phyloP scores from a whole-genome alignment of 176 grass and related monocot species.

The Phoenix dactylifera region DNA sequence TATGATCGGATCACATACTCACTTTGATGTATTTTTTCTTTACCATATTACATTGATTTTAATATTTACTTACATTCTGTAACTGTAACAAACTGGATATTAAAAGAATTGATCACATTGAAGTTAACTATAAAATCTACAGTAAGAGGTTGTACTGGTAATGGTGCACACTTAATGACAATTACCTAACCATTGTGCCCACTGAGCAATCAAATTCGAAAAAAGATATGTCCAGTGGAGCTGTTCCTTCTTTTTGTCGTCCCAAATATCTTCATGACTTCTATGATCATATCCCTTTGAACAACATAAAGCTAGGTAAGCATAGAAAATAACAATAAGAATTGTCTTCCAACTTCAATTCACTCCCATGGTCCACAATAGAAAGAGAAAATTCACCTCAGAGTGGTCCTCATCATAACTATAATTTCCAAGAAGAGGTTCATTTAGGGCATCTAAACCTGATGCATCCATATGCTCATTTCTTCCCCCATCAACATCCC shows the following conservation, averaged over 20 bases:
- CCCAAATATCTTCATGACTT: slow-evolving; percentile 37
- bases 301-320: slow-evolving; percentile 5
- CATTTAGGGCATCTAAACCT: slow-evolving; percentile 37
- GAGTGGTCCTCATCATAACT: slow-evolving; percentile 15
- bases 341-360: slow-evolving; percentile 6
- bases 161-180: background rate
- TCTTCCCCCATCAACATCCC: slow-evolving; percentile 56
- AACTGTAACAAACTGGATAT: no score
- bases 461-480: slow-evolving; percentile 53
- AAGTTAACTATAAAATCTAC: background rate
- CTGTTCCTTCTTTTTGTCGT: slow-evolving; percentile 66
- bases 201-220: slow-evolving; percentile 75
- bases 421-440: slow-evolving; percentile 53
- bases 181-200: slow-evolving; percentile 94
- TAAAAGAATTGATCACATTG: background rate
- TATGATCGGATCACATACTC: no score
- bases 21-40: no score
- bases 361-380: background rate
- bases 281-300: slow-evolving; percentile 43
- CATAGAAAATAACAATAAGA: background rate
- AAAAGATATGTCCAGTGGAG: slow-evolving; percentile 85
- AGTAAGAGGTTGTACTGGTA: background rate
- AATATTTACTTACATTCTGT: no score
- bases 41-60: no score
- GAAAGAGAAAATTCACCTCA: slow-evolving; percentile 18